phyloP scores from a whole-genome alignment of 2,329 filamentous ascomycete species.

The Neoarthrinium moseri region DNA sequence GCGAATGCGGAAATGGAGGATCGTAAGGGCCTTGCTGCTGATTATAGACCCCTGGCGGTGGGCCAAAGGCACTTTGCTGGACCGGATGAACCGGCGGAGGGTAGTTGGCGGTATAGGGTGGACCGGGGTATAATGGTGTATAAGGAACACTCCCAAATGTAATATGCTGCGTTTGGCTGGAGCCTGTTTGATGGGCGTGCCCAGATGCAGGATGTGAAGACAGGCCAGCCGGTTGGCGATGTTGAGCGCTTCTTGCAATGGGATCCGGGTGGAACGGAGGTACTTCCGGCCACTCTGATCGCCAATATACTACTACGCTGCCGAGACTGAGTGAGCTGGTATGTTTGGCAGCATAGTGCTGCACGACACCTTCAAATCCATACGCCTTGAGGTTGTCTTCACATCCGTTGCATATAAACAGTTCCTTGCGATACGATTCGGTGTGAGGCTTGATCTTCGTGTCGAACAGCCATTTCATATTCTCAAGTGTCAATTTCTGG shows the following conservation, averaged over 20 bases:
- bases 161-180: not conserved
- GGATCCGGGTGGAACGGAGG: constrained; percentile 70
- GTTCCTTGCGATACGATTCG: constrained; percentile 64
- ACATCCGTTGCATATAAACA: constrained; percentile 75
- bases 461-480: constrained; percentile 85
- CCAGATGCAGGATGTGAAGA: not conserved
- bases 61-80: not conserved
- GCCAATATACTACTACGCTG: constrained; percentile 75
- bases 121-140: not conserved
- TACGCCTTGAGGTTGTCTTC: constrained; percentile 65
- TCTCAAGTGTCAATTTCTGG: constrained; percentile 70
- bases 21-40: not conserved
- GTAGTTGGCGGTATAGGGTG: not conserved
- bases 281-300: constrained; percentile 74
- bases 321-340: constrained; percentile 68
- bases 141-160: not conserved
- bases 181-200: constrained; percentile 6
- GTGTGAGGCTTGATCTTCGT: constrained; percentile 71
- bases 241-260: constrained; percentile 22
- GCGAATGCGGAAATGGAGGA: not conserved
- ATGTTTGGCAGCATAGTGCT: constrained; percentile 83
- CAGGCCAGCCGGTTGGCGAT: not conserved
- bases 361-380: constrained; percentile 75
- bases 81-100: not conserved
- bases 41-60: not conserved